Base-by-base conservation (phyloP, 2,329 filamentous ascomycete genomes). In the Grosmannia huntii region DNA sequence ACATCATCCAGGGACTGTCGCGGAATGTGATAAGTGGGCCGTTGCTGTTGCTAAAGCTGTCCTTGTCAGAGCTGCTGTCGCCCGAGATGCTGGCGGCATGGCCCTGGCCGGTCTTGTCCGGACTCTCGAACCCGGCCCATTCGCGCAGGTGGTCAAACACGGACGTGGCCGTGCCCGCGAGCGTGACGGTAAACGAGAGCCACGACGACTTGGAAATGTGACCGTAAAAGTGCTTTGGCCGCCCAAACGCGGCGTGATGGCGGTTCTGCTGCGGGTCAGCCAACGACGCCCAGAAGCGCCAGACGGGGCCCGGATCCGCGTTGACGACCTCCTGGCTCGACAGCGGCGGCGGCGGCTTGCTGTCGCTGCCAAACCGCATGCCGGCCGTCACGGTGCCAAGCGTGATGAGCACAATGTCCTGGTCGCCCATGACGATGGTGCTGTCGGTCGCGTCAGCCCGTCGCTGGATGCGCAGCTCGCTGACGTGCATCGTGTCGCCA, bases 151-250 rank as follows among this genome's bases (percentile, higher is more conserved):
- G 60, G 2, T 65, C 57, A 52, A 72, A 68, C 55, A 72, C 67
- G n/a, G 66, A 64, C 0, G 63, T 60, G 25, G 65, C 63, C 9
- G 64, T 62, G 12, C 58, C 60, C 4, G 58, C 28, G 3, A 70
- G 61, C 0, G 72, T 74, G 23, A 71, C 61, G 6, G 72, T 74
- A 57, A 73, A 73, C 1, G 67, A 69, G 33, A 69, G 69, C 61
- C 70, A 64, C 12, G 65, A 66, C 9, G 69, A 71, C 52, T 73
- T 68, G 2, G 59, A 38, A 23, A 68, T 58, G 12, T 68, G 67
- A 5, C 68, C 67, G 62, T 67, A 71, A 62, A 75, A 75, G 52
- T 68, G 70, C 38, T 69, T 67, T 0, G 72, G 71, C 49, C 70
- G 69, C 10, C 72, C 72, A 57, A 73, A 71, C 0, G 64, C 65